phyloP scores from a whole-genome alignment of 1,284 basidiomycete species.

The Microstroma glucosiphilum region DNA sequence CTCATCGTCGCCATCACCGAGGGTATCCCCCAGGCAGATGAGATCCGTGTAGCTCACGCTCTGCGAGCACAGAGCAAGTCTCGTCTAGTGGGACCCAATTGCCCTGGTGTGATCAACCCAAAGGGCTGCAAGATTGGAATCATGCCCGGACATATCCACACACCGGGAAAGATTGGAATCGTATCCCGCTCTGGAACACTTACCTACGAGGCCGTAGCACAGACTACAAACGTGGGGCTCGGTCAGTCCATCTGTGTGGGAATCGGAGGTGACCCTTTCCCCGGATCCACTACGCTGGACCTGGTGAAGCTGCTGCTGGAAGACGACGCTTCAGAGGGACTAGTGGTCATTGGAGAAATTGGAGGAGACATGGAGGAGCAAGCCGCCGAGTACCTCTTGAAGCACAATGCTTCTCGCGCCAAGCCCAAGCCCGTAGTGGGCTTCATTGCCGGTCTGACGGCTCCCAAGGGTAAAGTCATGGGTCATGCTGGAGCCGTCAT shows the following conservation, averaged over 20 bases:
- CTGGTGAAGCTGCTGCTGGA: slow-evolving; percentile 93
- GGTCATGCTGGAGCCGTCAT: slow-evolving; percentile 80
- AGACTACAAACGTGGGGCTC: slow-evolving; percentile 91
- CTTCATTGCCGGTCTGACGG: slow-evolving; percentile 91
- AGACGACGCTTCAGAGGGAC: slow-evolving; percentile 68
- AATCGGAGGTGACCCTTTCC: slow-evolving; percentile 99
- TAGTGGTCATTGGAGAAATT: slow-evolving; percentile 98
- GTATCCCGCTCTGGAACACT: slow-evolving; percentile 59
- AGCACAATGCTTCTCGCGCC: slow-evolving; percentile 80
- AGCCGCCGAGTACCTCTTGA: slow-evolving; percentile 88
- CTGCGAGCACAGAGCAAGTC: slow-evolving; percentile 90
- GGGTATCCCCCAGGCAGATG: slow-evolving; percentile 50
- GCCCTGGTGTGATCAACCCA: slow-evolving; percentile 95
- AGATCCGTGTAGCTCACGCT: slow-evolving; percentile 75
- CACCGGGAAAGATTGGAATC: slow-evolving; percentile 75
- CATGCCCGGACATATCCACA: slow-evolving; percentile 96
- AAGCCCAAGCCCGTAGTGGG: slow-evolving; percentile 93
- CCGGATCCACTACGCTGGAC: slow-evolving; percentile 89
- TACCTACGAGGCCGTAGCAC: slow-evolving; percentile 55
- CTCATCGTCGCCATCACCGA: slow-evolving; percentile 50
- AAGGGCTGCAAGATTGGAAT: slow-evolving; percentile 98
- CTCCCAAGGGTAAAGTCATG: slow-evolving; percentile 96
- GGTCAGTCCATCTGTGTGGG: slow-evolving; percentile 95
- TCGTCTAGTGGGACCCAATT: slow-evolving; percentile 79
- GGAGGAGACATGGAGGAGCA: slow-evolving; percentile 99